These are phyloP conservation scores for Gloeophyllum trabeum DNA, from an alignment of 768 basidiomycete genomes.

Conservation along the genomic window DNA sequence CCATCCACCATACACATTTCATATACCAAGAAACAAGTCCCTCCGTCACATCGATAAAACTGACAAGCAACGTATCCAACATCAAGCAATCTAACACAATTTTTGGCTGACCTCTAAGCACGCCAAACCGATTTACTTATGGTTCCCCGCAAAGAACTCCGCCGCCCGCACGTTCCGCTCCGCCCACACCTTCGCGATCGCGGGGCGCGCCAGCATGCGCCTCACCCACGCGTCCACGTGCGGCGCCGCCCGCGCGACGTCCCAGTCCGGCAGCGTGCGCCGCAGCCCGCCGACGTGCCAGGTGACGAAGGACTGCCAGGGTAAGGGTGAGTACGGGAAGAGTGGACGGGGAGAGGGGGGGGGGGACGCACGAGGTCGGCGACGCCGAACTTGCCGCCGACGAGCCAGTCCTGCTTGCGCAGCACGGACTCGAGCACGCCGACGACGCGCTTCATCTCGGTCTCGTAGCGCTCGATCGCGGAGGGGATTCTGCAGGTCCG, in stretches of 20 bases:
- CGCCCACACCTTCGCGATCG: not conserved
- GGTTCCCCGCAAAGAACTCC: no score
- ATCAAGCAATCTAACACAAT: no score
- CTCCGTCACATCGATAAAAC: no score
- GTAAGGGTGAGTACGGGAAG: no score
- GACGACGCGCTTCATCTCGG: conserved; percentile 8
- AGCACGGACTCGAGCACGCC: conserved; percentile 8
- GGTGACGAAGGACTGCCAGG: not conserved
- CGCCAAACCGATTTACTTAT: no score
- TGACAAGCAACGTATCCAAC: no score
- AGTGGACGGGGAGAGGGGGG: not conserved
- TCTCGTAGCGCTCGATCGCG: conserved; percentile 7
- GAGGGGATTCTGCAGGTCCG: conserved; percentile 2
- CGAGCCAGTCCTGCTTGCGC: conserved; percentile 6
- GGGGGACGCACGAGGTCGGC: conserved; percentile 2
- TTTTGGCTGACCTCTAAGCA: no score
- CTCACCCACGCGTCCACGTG: not conserved
- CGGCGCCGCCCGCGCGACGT: not conserved
- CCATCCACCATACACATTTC: no score
- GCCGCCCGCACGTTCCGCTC: no score
- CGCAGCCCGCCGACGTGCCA: not conserved
- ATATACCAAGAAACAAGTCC: no score
- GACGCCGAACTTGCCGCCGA: not conserved
- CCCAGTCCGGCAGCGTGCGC: not conserved
- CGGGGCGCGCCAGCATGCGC: not conserved